phyloP scores from a whole-genome alignment of 805 yeast species.

The Ogataea pignaliae region DNA sequence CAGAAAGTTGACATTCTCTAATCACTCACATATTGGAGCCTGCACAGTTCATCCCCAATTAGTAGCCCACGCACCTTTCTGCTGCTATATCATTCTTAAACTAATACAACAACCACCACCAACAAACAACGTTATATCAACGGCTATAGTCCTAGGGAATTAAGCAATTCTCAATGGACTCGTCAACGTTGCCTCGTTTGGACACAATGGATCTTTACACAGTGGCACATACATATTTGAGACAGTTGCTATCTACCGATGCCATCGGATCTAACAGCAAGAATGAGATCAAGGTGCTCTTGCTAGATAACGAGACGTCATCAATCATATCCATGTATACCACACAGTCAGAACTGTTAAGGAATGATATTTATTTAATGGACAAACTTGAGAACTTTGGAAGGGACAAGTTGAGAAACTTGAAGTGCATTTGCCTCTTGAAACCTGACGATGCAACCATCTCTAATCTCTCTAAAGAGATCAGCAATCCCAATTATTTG shows the following conservation, averaged over 20 bases:
- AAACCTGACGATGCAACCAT: conserved; percentile 69
- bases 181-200: too few relatives aligned
- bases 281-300: conserved; percentile 60
- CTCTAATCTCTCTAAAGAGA: conserved; percentile 56
- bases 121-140: too few relatives aligned
- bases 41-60: too few relatives aligned
- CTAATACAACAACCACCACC: too few relatives aligned
- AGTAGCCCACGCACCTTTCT: too few relatives aligned
- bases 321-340: conserved; percentile 82
- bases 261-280: conserved; percentile 15
- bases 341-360: conserved; percentile 79
- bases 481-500: conserved; percentile 74
- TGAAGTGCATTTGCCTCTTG: conserved; percentile 75
- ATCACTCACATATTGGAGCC: too few relatives aligned
- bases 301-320: conserved; percentile 78
- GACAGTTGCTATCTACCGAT: conserved; percentile 29
- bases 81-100: too few relatives aligned
- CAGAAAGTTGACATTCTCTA: too few relatives aligned
- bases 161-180: too few relatives aligned
- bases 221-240: conserved; percentile 41
- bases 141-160: too few relatives aligned
- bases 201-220: conserved; percentile 41
- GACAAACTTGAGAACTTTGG: conserved; percentile 58
- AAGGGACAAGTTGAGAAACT: conserved; percentile 70
- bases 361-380: conserved; percentile 79